These are phyloP conservation scores for Chrysanthemum makinoi DNA, from an alignment of 129 eudicot species.

Conservation along the genomic window DNA sequence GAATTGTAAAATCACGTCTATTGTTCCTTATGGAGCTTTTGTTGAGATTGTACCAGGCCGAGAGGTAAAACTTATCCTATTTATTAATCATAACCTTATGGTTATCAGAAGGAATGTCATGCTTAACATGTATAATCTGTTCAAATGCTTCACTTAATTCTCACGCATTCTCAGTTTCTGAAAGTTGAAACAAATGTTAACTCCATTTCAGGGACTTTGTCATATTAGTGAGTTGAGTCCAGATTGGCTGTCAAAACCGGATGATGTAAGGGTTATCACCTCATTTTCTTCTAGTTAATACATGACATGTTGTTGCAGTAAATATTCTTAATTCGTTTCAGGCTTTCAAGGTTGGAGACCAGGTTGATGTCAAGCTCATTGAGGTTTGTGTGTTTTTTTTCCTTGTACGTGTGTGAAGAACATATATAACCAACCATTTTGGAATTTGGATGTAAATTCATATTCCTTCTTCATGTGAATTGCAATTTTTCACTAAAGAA, in stretches of 20 bases:
- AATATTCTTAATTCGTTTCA: constrained; percentile 22
- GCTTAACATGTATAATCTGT: background rate
- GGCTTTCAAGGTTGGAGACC: constrained; percentile 96
- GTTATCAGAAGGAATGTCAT: background rate
- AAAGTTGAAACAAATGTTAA: background rate
- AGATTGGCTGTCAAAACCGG: constrained; percentile 81
- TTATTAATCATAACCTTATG: constrained; percentile 6
- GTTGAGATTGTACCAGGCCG: constrained; percentile 97
- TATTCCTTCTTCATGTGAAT: background rate
- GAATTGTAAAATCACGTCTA: constrained; percentile 85
- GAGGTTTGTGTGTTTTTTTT: constrained; percentile 52
- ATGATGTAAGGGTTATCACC: constrained; percentile 62
- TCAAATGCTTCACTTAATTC: background rate
- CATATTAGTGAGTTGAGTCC: constrained; percentile 95
- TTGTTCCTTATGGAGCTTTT: constrained; percentile 87
- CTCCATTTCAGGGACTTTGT: constrained; percentile 80
- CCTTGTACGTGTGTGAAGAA: background rate
- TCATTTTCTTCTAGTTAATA: constrained; percentile 5
- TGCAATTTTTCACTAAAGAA: background rate
- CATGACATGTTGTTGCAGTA: constrained; percentile 10
- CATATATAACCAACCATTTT: background rate
- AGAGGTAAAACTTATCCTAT: constrained; percentile 55
- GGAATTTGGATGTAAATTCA: background rate
- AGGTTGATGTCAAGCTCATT: constrained; percentile 89
- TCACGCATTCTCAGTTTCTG: background rate